Evolutionary conservation across 352 stramenopile genomes (phyloP).

Genomic region (Thalassiosira gravida): DNA sequence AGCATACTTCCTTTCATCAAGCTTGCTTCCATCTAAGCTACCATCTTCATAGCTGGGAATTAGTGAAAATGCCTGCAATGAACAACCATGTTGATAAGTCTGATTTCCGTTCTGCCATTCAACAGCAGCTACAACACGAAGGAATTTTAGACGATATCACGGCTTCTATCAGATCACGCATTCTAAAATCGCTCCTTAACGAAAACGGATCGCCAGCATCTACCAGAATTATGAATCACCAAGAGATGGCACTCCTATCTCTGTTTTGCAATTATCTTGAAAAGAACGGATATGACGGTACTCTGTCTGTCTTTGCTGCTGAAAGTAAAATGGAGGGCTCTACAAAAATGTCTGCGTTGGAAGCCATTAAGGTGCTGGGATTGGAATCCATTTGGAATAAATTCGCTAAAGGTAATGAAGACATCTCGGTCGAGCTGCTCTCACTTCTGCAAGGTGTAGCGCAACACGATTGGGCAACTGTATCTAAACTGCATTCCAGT

Average conservation of each 20-base stretch:
- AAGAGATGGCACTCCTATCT: conserved; percentile 39
- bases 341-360: conserved; percentile 1
- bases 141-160: conserved; percentile 51
- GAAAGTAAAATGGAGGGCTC: conserved; percentile 41
- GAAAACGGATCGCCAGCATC: conserved; percentile 9
- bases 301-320: conserved; percentile 45
- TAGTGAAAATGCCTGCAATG: conserved; percentile 9
- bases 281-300: conserved; percentile 28
- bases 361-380: conserved; percentile 44
- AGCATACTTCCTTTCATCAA: too few relatives aligned
- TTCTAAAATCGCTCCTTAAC: conserved; percentile 34
- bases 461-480: not conserved
- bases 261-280: conserved; percentile 44
- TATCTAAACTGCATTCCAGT: conserved; percentile 1
- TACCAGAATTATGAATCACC: conserved; percentile 1
- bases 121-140: conserved; percentile 35
- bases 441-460: conserved; percentile 18
- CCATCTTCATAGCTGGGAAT: too few relatives aligned
- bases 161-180: conserved; percentile 27
- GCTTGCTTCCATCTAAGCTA: too few relatives aligned
- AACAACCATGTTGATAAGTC: not conserved
- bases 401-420: conserved; percentile 7
- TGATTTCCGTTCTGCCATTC: conserved; percentile 39
- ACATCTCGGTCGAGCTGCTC: conserved; percentile 7
- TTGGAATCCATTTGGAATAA: conserved; percentile 32